phyloP scores from a whole-genome alignment of 305 asterid genomes.

The Fraxinus greggii region DNA sequence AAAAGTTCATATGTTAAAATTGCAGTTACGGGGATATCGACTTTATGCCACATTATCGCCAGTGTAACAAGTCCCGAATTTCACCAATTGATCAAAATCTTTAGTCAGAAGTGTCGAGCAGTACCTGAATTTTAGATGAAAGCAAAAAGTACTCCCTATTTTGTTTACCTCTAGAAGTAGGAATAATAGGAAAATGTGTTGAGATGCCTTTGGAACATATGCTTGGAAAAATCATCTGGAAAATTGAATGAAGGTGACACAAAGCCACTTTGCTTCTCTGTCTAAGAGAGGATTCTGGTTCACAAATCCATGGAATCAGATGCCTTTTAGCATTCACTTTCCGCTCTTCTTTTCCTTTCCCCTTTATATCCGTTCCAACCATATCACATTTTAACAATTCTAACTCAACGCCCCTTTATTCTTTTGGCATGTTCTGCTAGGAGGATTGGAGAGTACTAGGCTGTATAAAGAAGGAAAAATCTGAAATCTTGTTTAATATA shows the following conservation, averaged over 20 bases:
- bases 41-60: background rate
- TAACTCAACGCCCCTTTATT: background rate
- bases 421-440: background rate
- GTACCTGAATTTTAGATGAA: background rate
- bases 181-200: background rate
- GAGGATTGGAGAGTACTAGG: background rate
- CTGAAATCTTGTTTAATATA: background rate
- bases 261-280: slow-evolving; percentile 15
- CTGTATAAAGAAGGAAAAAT: background rate
- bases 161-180: background rate
- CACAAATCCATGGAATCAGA: slow-evolving; percentile 31
- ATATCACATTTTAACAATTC: background rate
- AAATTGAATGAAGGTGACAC: background rate
- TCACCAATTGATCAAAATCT: background rate
- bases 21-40: background rate
- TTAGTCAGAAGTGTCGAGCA: background rate
- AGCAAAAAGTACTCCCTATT: background rate
- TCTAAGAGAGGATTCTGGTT: slow-evolving; percentile 13
- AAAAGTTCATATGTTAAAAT: background rate
- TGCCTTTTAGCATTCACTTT: slow-evolving; percentile 27
- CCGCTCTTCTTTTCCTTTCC: slow-evolving; percentile 7
- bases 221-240: slow-evolving; percentile 11
- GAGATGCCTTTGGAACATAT: slow-evolving; percentile 24
- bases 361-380: slow-evolving; percentile 13
- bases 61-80: background rate